Base-by-base conservation (phyloP, 352 stramenopile genomes). In the Globisporangium perplexum region DNA sequence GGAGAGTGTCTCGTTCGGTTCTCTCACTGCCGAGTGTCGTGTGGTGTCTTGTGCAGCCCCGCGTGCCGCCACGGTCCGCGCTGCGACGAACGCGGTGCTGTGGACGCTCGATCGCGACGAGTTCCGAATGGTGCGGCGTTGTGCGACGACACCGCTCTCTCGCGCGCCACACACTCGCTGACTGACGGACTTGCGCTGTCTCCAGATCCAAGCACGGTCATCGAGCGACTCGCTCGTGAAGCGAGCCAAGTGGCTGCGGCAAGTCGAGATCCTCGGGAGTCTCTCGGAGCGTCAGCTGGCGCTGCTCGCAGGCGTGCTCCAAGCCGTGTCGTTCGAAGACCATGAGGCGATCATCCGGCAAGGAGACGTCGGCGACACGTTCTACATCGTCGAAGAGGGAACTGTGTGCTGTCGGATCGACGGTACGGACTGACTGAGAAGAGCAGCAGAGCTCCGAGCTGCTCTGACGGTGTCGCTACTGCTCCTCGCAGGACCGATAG, bases 81-180 rank as follows among this genome's bases (percentile, higher is more conserved):
- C 96, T 15, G 88, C 86, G 48, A 94, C 84, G 0, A 86, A 95
- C 39, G 82, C 81, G 59, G 76, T 83, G 60, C 59, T 97, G 4
- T 97, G 88, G 87, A 90, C 88, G 11, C 68, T 97, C 11, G 87
- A 96, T 54, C 82, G 90, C 52, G 83, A 88, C 24, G 83, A 95
- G 49, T 97, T 97, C 60, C 71, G 81, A 44, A 83, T 77, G 68
- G 71, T 81, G 43, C 35, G 41, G 39, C 17, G 24, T 22, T 23
- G 11, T 17, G 15, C n/a, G n/a, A n/a, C n/a, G n/a, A n/a, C n/a
- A n/a, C n/a, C n/a, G n/a, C n/a, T n/a, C n/a, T n/a, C n/a, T n/a
- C n/a, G n/a, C 4, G 36, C 44, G 12, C n/a, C 7, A 30, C n/a
- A 14, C 23, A 4, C 7, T 46, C 22, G 4, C 33, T 47, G 10